These are phyloP conservation scores for Nasturtium officinale DNA, from an alignment of 345 rosid species.

Conservation along the genomic window DNA sequence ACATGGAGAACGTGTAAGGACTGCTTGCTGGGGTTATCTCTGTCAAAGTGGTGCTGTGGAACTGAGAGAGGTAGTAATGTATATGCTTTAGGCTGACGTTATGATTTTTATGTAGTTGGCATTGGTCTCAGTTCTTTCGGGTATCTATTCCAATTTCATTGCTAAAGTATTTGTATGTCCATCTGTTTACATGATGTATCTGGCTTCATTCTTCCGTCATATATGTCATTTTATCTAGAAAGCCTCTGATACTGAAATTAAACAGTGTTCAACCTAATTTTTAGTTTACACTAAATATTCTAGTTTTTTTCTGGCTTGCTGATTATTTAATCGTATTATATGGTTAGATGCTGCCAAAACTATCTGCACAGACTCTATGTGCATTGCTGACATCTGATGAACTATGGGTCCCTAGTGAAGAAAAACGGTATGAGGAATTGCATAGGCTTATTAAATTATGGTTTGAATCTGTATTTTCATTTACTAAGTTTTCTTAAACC, in stretches of 20 bases:
- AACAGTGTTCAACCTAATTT: not conserved
- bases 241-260: not conserved
- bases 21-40: conserved; percentile 98
- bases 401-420: conserved; percentile 92
- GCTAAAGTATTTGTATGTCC: conserved; percentile 10
- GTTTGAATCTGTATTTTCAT: not conserved
- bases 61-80: conserved; percentile 70
- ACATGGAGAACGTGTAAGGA: conserved; percentile 96
- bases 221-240: conserved; percentile 15
- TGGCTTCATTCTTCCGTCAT: conserved; percentile 9
- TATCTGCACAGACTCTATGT: conserved; percentile 87
- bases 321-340: conserved; percentile 17
- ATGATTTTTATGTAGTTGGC: conserved; percentile 18
- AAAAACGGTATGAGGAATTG: conserved; percentile 68
- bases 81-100: not conserved
- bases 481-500: conserved; percentile 27
- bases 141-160: not conserved
- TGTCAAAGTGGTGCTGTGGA: conserved; percentile 95
- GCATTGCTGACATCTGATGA: conserved; percentile 94
- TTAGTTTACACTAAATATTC: not conserved
- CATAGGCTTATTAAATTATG: conserved; percentile 31
- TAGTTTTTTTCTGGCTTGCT: conserved; percentile 25
- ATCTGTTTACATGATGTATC: not conserved
- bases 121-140: conserved; percentile 7
- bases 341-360: conserved; percentile 85